Evolutionary conservation across 2,329 filamentous ascomycete species (phyloP).

Genomic region (Fusarium tanahbumbuense): DNA sequence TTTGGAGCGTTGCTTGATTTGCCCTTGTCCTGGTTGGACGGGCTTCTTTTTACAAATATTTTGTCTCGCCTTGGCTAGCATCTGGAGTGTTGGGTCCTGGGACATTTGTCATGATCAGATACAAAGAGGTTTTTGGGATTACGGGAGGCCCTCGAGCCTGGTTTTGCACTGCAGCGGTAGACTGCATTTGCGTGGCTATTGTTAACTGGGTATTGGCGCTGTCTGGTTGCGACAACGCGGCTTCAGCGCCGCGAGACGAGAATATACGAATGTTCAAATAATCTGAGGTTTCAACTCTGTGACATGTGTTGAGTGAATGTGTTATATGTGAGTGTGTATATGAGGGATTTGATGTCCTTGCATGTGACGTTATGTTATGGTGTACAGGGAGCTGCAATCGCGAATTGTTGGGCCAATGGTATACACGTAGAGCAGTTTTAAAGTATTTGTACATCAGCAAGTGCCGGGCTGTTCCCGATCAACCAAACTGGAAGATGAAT

Average conservation of each 20-base stretch:
- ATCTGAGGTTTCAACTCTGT: neutral
- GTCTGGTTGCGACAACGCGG: conserved; percentile 49
- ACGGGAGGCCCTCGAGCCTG: conserved; percentile 50
- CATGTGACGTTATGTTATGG: neutral
- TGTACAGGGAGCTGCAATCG: neutral
- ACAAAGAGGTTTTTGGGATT: conserved; percentile 50
- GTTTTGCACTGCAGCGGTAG: conserved; percentile 51
- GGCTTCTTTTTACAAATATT: conserved; percentile 37
- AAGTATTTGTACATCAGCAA: neutral
- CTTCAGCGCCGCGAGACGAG: conserved; percentile 50
- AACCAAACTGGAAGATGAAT: neutral
- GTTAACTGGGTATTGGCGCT: conserved; percentile 51
- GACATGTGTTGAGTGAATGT: neutral
- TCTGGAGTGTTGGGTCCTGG: conserved; percentile 48
- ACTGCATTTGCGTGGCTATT: conserved; percentile 48
- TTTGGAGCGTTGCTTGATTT: conserved; percentile 47
- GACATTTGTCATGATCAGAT: conserved; percentile 50
- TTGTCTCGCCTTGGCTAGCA: conserved; percentile 47
- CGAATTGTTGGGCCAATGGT: neutral
- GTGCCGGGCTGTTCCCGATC: neutral
- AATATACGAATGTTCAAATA: conserved; percentile 54
- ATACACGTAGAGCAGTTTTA: neutral
- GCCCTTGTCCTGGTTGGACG: conserved; percentile 44
- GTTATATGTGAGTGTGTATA: neutral
- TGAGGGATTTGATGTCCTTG: neutral